Evolutionary conservation across 2,329 filamentous ascomycete species (phyloP), one percentile per base, ranked within the genome.

Genomic region (Colletotrichum tropicicola): DNA sequence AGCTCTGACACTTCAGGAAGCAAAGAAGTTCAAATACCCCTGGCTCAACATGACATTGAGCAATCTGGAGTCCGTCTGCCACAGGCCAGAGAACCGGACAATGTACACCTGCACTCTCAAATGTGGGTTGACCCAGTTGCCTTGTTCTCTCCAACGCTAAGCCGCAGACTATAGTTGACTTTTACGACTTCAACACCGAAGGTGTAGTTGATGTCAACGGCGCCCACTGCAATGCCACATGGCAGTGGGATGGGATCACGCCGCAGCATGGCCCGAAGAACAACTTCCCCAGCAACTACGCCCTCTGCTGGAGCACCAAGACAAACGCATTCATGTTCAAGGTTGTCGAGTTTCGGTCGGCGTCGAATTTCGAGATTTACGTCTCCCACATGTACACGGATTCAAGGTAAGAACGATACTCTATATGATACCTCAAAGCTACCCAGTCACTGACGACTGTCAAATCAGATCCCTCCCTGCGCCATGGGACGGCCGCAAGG

Each of bases 251-350:
- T 54, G 70, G 71, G 39, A 23, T 69, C 32, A 65, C 68, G 3
- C 41, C 58, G 6, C 28, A 58, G 12, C 58, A 68, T 9, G 71
- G 71, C 15, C 35, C 83, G 79, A 2, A 67, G 68, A 43, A 72
- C 59, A 60, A 48, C 27, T 71, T 66, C 21, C 54, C 53, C 25
- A 58, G 21, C 12, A n/a, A 59, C 15, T 61, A 57, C 44, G 23
- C 47, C 25, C 28, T 67, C 39, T 69, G 68, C 67, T 68, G 27
- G 59, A 55, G 30, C 10, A 35, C 54, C 6, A 27, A 28, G 12
- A 37, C 41, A 10, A 67, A 68, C 17, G n/a, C 45, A 1, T 68
- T 68, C 47, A 61, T 57, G 52, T 59, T 68, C 32, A 59, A 56
- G 59, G 53, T 68, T 15, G 41, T 43, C 17, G 43, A 45, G 44